Evolutionary conservation across 208 protist species (phyloP).

Genomic region (Angomonas ambiguus): DNA sequence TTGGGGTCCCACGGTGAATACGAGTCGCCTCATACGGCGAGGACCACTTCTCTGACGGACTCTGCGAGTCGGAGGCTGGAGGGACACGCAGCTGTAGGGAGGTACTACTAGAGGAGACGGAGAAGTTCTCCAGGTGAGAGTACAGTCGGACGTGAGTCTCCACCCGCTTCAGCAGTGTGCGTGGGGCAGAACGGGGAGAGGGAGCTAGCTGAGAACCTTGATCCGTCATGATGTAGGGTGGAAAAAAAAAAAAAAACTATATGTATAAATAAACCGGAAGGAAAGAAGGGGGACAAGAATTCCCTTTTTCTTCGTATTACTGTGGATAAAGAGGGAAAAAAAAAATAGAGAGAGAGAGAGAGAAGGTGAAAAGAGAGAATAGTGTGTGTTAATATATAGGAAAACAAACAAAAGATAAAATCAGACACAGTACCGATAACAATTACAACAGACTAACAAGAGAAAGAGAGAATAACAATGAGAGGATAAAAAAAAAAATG

Average conservation of each 20-base stretch:
- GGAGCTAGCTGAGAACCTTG: not conserved
- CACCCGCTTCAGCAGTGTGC: slow-evolving; percentile 77
- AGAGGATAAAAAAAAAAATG: slow-evolving; percentile 9
- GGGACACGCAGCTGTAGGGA: not conserved
- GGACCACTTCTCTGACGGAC: slow-evolving; percentile 30
- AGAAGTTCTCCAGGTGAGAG: slow-evolving; percentile 66
- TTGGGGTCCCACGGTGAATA: slow-evolving; percentile 68
- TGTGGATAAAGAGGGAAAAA: not conserved
- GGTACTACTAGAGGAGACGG: slow-evolving; percentile 8
- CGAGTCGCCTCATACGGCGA: slow-evolving; percentile 62
- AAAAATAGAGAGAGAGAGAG: slow-evolving; percentile 1
- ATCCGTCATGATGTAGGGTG: slow-evolving; percentile 4
- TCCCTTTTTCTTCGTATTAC: not conserved
- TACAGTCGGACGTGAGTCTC: slow-evolving; percentile 81
- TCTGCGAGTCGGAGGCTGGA: not conserved
- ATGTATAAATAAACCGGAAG: slow-evolving; percentile 7
- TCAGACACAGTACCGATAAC: not conserved
- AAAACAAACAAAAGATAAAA: slow-evolving; percentile 13
- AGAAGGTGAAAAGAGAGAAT: slow-evolving; percentile 16
- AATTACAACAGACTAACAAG: slow-evolving; percentile 11
- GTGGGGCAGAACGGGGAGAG: slow-evolving; percentile 23
- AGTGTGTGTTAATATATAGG: not conserved
- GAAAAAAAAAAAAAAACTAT: slow-evolving; percentile 5
- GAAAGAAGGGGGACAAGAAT: slow-evolving; percentile 9
- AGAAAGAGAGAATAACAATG: not conserved